Conservation (phyloP, 2,329 filamentous ascomycete genomes). For the Aspergillus sp. region DNA sequence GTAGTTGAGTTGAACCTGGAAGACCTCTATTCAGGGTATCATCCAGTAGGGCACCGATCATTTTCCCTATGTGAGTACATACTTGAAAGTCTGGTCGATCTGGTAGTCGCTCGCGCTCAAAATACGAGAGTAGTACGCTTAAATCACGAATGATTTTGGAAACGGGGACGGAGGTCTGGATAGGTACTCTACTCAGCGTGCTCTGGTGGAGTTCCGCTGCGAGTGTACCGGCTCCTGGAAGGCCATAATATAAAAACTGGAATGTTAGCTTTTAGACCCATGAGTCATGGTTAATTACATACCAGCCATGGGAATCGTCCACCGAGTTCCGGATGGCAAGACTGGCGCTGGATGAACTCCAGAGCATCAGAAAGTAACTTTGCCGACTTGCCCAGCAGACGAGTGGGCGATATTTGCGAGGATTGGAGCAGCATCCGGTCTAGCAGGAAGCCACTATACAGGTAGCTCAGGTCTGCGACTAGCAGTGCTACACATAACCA, state of each 20-base stretch:
- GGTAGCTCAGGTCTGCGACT: constrained; percentile 1
- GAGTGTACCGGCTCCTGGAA: constrained; percentile 10
- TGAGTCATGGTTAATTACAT: background rate
- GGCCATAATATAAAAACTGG: constrained; percentile 10
- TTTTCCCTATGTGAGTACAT: background rate
- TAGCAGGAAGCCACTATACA: constrained; percentile 7
- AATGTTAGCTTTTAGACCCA: background rate
- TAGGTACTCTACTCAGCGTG: background rate
- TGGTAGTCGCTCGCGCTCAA: background rate
- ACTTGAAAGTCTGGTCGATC: background rate
- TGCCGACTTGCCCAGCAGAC: constrained; percentile 2
- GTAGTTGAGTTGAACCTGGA: background rate
- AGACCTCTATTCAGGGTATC: background rate
- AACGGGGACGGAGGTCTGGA: background rate
- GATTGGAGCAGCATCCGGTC: constrained; percentile 5
- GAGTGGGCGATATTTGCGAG: background rate
- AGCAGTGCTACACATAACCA: background rate
- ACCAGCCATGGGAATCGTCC: background rate
- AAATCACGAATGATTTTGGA: background rate
- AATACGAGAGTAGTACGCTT: background rate
- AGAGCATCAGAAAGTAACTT: constrained; percentile 6
- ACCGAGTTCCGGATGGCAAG: background rate
- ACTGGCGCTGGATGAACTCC: constrained; percentile 5
- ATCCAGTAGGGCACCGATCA: background rate
- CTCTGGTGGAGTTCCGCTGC: constrained; percentile 4